Conservation (phyloP, 176 grass and related monocot genomes). For the bread wheat (Triticum aestivum) region IWGSC_CS_RefSeq_v2.1 NC_057802.1:17377826-17378325, state of each 20-base stretch:
- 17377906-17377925: neutral
- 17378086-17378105: neutral
- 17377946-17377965: neutral
- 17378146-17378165: neutral
- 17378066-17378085: too few species aligned
- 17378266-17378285: constrained; percentile 20
- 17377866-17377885: constrained; percentile 19
- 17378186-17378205: neutral
- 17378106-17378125: neutral
- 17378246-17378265: neutral
- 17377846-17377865: constrained; percentile 16
- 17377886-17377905: constrained; percentile 7
- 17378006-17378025: neutral
- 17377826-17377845: neutral
- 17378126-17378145: neutral
- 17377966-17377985: constrained; percentile 11
- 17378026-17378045: neutral
- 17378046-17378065: neutral
- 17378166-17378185: constrained; percentile 37
- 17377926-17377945: neutral
- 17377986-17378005: neutral
- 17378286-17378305: neutral
- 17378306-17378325: constrained; percentile 1
- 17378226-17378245: neutral
- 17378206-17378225: constrained; percentile 26